Percentiles rank a stretch among this genome's conserved stretches.
Evolutionary conservation across 805 yeast species (phyloP).

Genomic region (Wickerhamomyces pijperi): DNA sequence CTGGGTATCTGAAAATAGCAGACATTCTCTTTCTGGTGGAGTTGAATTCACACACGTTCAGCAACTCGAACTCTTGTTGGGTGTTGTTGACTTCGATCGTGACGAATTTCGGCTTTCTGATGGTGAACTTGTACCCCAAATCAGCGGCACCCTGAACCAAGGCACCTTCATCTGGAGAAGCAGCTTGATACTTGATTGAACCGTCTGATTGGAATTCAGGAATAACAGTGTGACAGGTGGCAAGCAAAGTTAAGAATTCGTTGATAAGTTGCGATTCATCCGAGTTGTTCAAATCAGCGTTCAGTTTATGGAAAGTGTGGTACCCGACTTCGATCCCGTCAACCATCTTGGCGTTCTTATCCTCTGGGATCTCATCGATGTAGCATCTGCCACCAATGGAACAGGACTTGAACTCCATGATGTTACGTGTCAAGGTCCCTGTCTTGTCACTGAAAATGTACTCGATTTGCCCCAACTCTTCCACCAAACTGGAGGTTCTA

Average conservation of each 20-base stretch:
- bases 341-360: constrained; percentile 53
- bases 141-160: constrained; percentile 92
- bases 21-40: constrained; percentile 98
- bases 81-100: constrained; percentile 42
- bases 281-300: constrained; percentile 33
- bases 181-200: constrained; percentile 86
- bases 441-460: constrained; percentile 95
- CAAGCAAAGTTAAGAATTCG: constrained; percentile 71
- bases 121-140: constrained; percentile 73
- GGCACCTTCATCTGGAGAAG: constrained; percentile 99
- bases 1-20: constrained; percentile 87
- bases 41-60: constrained; percentile 92
- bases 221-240: constrained; percentile 95
- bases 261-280: constrained; percentile 42
- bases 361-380: constrained; percentile 85
- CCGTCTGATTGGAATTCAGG: constrained; percentile 69
- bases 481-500: constrained; percentile 90
- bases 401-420: constrained; percentile 93
- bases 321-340: constrained; percentile 81
- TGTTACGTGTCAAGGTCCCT: constrained; percentile 90
- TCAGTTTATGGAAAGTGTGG: constrained; percentile 57
- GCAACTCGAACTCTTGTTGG: constrained; percentile 58
- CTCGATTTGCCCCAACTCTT: constrained; percentile 94
- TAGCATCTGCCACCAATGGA: constrained; percentile 89
- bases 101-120: constrained; percentile 78